Conservation (phyloP, 495 filamentous ascomycete species). For the Filosporella fistucella region DNA sequence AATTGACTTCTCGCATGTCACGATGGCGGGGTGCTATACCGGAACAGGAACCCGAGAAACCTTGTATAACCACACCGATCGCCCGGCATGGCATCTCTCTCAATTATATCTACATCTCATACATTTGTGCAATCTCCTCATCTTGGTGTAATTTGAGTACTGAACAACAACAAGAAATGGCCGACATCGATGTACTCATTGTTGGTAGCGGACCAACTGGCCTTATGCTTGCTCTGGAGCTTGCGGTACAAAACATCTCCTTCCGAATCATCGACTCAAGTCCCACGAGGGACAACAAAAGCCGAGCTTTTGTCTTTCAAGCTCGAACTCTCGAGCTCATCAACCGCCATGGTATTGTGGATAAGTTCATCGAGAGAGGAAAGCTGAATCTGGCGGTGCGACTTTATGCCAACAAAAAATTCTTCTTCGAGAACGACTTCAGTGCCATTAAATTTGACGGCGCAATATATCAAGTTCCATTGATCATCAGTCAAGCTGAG, state of each 20-base stretch:
- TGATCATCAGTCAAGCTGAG: constrained; percentile 36
- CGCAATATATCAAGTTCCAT: constrained; percentile 31
- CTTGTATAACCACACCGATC: no score
- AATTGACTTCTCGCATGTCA: no score
- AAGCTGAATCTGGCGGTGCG: constrained; percentile 24
- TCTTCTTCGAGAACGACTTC: constrained; percentile 20
- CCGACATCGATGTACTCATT: constrained; percentile 32
- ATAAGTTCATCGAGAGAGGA: constrained; percentile 27
- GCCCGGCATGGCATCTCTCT: no score
- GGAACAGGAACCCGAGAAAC: no score
- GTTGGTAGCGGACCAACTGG: constrained; percentile 55
- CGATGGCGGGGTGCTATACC: no score
- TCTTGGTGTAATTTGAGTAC: no score
- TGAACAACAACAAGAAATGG: no score
- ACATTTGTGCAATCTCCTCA: no score
- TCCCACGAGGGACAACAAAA: constrained; percentile 30
- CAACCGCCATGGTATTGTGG: constrained; percentile 33
- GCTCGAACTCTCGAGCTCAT: constrained; percentile 41
- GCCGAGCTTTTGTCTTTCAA: constrained; percentile 38
- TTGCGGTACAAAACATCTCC: constrained; percentile 32
- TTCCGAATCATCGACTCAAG: constrained; percentile 35
- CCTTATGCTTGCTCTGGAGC: constrained; percentile 49
- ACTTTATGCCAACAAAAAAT: constrained; percentile 29
- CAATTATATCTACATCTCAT: no score
- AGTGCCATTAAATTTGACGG: constrained; percentile 28